phyloP scores from a whole-genome alignment of 805 yeast genomes.

The Pichia deserticola region DNA sequence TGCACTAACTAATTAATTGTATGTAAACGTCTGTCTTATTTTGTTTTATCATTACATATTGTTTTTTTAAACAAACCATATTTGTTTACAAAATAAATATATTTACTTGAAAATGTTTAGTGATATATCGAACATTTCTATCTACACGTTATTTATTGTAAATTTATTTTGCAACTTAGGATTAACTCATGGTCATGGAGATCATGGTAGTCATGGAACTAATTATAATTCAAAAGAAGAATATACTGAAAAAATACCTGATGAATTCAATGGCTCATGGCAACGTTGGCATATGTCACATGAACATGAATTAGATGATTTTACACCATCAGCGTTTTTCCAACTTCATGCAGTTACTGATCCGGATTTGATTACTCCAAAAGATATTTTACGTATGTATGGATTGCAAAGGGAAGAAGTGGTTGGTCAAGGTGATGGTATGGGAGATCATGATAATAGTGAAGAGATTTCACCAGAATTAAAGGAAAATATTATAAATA shows the following conservation, averaged over 20 bases:
- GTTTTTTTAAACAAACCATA: too few relatives aligned
- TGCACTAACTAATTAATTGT: too few relatives aligned
- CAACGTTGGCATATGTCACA: slow-evolving; percentile 85
- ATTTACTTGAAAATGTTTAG: too few relatives aligned
- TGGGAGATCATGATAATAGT: slow-evolving; percentile 69
- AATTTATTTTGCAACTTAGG: background rate
- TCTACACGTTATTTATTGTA: too few relatives aligned
- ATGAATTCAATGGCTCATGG: slow-evolving; percentile 49
- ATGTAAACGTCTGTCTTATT: too few relatives aligned
- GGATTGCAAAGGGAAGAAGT: slow-evolving; percentile 68
- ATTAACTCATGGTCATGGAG: background rate
- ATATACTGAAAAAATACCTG: slow-evolving; percentile 41
- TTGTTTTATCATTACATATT: too few relatives aligned
- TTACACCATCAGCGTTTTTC: slow-evolving; percentile 57
- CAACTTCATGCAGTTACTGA: slow-evolving; percentile 65
- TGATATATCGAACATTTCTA: too few relatives aligned
- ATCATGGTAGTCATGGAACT: slow-evolving; percentile 1
- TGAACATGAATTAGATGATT: slow-evolving; percentile 58
- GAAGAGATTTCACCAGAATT: slow-evolving; percentile 50
- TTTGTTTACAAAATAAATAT: too few relatives aligned
- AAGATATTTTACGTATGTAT: slow-evolving; percentile 71
- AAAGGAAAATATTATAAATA: slow-evolving; percentile 45
- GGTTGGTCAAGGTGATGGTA: slow-evolving; percentile 85
- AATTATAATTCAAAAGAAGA: slow-evolving; percentile 8
- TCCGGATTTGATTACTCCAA: slow-evolving; percentile 36